These are phyloP conservation scores for Boechera stricta DNA, from an alignment of 345 rosid species.

Conservation along the genomic window DNA sequence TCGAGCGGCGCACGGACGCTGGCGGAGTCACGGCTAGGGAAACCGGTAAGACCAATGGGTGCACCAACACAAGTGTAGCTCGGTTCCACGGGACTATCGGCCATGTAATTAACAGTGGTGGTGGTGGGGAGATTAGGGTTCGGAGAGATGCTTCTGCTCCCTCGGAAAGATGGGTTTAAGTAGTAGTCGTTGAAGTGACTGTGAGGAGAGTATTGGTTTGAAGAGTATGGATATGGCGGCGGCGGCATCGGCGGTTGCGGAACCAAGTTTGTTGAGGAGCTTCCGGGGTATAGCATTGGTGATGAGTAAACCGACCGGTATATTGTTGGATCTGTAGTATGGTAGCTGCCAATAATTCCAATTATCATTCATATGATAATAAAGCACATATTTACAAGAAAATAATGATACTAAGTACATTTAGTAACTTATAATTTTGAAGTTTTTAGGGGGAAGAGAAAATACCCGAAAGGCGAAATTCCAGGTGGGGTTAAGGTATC, in stretches of 20 bases:
- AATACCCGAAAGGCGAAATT: constrained; percentile 57
- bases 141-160: constrained; percentile 44
- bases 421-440: constrained; percentile 11
- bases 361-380: constrained; percentile 6
- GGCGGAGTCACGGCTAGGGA: constrained; percentile 43
- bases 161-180: constrained; percentile 69
- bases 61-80: constrained; percentile 83
- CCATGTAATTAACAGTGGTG: constrained; percentile 48
- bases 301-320: constrained; percentile 69
- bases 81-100: constrained; percentile 40
- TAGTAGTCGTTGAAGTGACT: constrained; percentile 65
- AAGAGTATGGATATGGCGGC: constrained; percentile 50
- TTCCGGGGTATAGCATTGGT: constrained; percentile 61
- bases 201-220: constrained; percentile 55
- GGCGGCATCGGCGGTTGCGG: constrained; percentile 48
- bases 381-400: neutral
- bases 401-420: neutral
- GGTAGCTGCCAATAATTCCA: constrained; percentile 52
- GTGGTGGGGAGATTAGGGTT: constrained; percentile 45
- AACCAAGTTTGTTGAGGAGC: constrained; percentile 53
- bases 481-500: constrained; percentile 68
- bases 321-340: constrained; percentile 59
- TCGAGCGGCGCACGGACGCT: constrained; percentile 49
- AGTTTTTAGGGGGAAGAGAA: neutral
- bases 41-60: constrained; percentile 57